These are phyloP conservation scores for Limonium bicolor DNA, from an alignment of 148 eudicot species.

Conservation along the genomic window DNA sequence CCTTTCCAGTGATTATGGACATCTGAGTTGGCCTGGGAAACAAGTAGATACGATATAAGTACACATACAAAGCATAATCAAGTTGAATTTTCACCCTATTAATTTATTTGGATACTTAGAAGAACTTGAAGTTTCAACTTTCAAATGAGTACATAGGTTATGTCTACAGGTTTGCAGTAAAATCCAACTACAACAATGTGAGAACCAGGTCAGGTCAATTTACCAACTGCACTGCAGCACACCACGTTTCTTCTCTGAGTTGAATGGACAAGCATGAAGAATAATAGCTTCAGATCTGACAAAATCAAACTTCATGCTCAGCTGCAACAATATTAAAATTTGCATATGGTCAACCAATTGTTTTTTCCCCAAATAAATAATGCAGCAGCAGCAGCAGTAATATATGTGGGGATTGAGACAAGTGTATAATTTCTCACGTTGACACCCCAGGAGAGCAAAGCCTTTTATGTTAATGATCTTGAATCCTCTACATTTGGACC, in stretches of 20 bases:
- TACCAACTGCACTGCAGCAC: conserved; percentile 83
- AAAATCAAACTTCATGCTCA: conserved; percentile 77
- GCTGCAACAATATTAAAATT: conserved; percentile 30
- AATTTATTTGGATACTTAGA: no score
- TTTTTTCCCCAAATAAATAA: no score
- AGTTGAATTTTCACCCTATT: no score
- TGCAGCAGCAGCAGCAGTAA: background rate
- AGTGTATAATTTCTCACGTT: no score
- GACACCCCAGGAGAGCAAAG: conserved; percentile 74
- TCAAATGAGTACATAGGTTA: no score
- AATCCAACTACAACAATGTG: no score
- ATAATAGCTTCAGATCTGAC: conserved; percentile 44
- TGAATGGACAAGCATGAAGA: conserved; percentile 88
- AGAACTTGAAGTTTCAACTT: no score
- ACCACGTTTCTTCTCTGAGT: conserved; percentile 92
- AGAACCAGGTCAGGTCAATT: no score
- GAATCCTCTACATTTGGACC: conserved; percentile 56
- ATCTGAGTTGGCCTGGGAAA: conserved; percentile 46
- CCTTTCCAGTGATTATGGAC: conserved; percentile 87
- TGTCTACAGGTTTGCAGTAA: no score
- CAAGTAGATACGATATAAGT: background rate
- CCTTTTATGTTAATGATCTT: conserved; percentile 91
- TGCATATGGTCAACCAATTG: no score
- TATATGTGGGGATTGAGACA: no score
- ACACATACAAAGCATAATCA: background rate